phyloP scores from a whole-genome alignment of 192 early-diverging fungal genomes.

The Coemansia sp. region DNA sequence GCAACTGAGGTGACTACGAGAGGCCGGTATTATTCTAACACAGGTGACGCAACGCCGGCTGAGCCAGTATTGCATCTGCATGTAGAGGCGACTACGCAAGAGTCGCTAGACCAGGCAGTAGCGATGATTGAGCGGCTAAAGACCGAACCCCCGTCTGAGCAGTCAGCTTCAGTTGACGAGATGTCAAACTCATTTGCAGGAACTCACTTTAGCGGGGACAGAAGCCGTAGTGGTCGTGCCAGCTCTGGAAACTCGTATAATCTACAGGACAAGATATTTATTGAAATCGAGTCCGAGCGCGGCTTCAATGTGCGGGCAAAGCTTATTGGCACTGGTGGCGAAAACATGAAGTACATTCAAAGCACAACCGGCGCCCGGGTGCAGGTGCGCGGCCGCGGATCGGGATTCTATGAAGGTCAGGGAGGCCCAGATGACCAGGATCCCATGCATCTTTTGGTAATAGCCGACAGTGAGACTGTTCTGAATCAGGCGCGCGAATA shows the following conservation, averaged over 20 bases:
- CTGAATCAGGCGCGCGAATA: slow-evolving; percentile 67
- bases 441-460: slow-evolving; percentile 78
- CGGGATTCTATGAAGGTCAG: slow-evolving; percentile 69
- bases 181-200: slow-evolving; percentile 6
- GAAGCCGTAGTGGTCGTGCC: slow-evolving; percentile 36
- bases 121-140: slow-evolving; percentile 69
- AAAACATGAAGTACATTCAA: slow-evolving; percentile 87
- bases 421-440: slow-evolving; percentile 73
- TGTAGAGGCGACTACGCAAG: slow-evolving; percentile 66
- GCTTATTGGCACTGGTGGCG: slow-evolving; percentile 75
- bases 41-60: slow-evolving; percentile 66
- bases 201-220: slow-evolving; percentile 16
- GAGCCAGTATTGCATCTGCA: slow-evolving; percentile 82
- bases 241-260: slow-evolving; percentile 7
- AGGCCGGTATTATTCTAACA: slow-evolving; percentile 79
- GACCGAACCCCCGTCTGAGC: slow-evolving; percentile 9
- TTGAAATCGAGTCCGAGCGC: slow-evolving; percentile 74
- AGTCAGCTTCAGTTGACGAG: not conserved
- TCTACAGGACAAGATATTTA: slow-evolving; percentile 65
- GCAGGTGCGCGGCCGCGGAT: slow-evolving; percentile 81
- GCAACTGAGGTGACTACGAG: slow-evolving; percentile 72
- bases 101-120: slow-evolving; percentile 69
- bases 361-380: slow-evolving; percentile 73
- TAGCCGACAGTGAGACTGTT: slow-evolving; percentile 64
- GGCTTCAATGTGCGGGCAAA: slow-evolving; percentile 83